Conservation (phyloP, 345 rosid genomes). For the Euphorbia peplus region DNA sequence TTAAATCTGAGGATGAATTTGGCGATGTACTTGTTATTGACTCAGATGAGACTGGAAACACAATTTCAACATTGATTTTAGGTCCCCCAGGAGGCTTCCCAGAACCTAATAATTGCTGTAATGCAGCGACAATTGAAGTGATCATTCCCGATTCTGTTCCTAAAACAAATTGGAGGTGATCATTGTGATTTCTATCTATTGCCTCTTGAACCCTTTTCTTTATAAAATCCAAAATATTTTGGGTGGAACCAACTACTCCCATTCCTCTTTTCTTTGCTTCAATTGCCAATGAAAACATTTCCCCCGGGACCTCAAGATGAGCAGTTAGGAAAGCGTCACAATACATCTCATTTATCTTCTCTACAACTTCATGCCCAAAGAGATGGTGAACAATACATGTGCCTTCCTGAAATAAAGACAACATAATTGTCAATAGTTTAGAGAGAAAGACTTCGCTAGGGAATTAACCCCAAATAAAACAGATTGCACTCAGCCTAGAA, state of each 20-base stretch:
- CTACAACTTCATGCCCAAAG: constrained; percentile 87
- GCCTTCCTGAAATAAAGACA: constrained; percentile 58
- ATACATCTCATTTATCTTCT: constrained; percentile 76
- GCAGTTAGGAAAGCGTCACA: constrained; percentile 93
- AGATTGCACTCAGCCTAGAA: neutral
- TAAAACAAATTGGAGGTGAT: constrained; percentile 82
- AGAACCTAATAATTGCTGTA: constrained; percentile 53
- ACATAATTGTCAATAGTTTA: constrained; percentile 3
- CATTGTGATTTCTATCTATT: constrained; percentile 64
- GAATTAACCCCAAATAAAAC: neutral
- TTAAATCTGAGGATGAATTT: constrained; percentile 34
- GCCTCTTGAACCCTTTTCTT: constrained; percentile 79
- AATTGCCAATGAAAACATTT: constrained; percentile 96
- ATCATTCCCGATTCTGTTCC: constrained; percentile 99
- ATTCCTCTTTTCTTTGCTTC: constrained; percentile 90
- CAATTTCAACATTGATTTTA: constrained; percentile 79
- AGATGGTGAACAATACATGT: constrained; percentile 92
- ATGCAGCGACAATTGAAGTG: constrained; percentile 82
- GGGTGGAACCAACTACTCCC: constrained; percentile 96
- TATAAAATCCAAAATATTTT: constrained; percentile 86
- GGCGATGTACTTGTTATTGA: constrained; percentile 63
- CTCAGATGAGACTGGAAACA: constrained; percentile 90
- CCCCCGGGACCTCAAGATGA: constrained; percentile 96
- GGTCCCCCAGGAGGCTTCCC: constrained; percentile 36
- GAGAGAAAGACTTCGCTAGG: neutral